Evolutionary conservation across 352 stramenopile genomes (phyloP).

Genomic region (Phytophthora sansomeana): DNA sequence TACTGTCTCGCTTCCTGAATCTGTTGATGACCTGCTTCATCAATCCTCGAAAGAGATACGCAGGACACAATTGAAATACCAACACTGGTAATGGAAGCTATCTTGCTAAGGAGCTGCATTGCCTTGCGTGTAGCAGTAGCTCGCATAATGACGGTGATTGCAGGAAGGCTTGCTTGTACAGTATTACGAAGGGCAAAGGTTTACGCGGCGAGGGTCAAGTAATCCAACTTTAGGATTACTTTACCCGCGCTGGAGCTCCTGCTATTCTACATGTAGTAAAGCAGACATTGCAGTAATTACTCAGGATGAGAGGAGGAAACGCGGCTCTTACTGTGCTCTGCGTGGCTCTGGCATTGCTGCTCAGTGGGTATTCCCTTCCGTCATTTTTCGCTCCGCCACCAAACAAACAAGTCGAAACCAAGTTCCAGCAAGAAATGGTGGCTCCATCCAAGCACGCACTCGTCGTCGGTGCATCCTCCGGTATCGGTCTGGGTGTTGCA

Average conservation of each 20-base stretch:
- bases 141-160: too few species aligned
- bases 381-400: slow-evolving; percentile 6
- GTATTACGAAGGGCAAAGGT: background rate
- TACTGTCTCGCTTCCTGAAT: too few species aligned
- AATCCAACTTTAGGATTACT: too few species aligned
- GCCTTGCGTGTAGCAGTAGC: too few species aligned
- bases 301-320: slow-evolving; percentile 10
- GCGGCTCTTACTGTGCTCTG: slow-evolving; percentile 6
- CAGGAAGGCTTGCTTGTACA: too few species aligned
- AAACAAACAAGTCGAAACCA: slow-evolving; percentile 22
- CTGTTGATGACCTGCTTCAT: too few species aligned
- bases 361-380: slow-evolving; percentile 2
- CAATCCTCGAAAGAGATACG: too few species aligned
- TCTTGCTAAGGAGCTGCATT: too few species aligned
- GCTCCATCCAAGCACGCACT: slow-evolving; percentile 31
- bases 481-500: slow-evolving; percentile 25
- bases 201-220: background rate
- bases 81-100: too few species aligned
- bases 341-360: slow-evolving; percentile 8
- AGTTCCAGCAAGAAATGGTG: slow-evolving; percentile 26
- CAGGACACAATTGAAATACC: too few species aligned
- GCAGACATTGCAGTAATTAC: slow-evolving; percentile 16
- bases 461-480: slow-evolving; percentile 34
- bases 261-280: background rate
- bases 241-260: too few species aligned